Evolutionary conservation across 2,329 filamentous ascomycete species (phyloP).

Genomic region (Chalaropsis thielavioides): DNA sequence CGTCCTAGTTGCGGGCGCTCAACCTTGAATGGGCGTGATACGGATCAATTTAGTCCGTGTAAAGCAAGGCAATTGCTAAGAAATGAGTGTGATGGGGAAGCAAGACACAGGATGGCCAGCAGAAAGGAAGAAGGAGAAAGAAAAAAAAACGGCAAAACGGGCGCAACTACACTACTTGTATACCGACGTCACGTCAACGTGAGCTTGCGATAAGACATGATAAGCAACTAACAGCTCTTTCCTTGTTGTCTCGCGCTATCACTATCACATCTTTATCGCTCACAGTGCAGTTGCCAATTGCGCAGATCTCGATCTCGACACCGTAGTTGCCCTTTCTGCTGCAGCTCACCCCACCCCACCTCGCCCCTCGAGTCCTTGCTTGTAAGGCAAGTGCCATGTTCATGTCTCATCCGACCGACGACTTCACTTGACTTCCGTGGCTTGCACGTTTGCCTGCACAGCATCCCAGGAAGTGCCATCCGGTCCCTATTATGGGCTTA

Average conservation of each 20-base stretch:
- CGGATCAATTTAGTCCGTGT: neutral
- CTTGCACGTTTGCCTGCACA: neutral
- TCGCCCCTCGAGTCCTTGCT: conserved; percentile 1
- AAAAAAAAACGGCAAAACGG: neutral
- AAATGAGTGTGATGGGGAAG: neutral
- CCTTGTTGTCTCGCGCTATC: neutral
- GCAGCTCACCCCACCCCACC: no score
- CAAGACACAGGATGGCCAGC: neutral
- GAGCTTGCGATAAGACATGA: neutral
- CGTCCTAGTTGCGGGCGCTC: conserved; percentile 2
- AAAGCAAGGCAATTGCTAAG: neutral
- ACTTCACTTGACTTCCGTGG: neutral
- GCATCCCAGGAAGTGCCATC: neutral
- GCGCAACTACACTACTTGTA: neutral
- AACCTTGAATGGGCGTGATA: neutral
- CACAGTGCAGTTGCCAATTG: neutral
- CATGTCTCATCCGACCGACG: neutral
- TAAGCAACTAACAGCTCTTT: neutral
- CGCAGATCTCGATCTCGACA: neutral
- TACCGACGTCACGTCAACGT: no score
- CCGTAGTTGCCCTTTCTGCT: neutral
- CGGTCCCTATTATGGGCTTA: neutral
- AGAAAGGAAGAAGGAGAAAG: neutral
- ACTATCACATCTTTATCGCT: neutral
- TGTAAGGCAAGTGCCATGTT: neutral